Conservation (phyloP, 2,329 filamentous ascomycete species). For the Boeremia lycopersici region DNA sequence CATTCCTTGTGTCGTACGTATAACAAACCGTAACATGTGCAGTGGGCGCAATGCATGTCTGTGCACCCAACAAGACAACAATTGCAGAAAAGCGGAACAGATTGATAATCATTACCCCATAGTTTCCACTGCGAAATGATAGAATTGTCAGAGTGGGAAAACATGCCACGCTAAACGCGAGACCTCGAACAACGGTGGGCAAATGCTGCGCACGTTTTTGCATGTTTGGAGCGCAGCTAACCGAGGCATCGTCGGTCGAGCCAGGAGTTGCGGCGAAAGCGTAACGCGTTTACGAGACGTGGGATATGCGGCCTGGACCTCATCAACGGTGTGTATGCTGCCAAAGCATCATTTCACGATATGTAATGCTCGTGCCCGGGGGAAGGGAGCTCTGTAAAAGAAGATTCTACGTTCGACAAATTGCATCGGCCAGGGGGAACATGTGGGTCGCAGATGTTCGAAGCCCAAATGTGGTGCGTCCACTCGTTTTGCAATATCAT, state of each 20-base stretch:
- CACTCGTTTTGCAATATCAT: neutral
- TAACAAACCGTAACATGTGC: constrained; percentile 12
- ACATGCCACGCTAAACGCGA: constrained; percentile 34
- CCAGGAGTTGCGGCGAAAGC: constrained; percentile 21
- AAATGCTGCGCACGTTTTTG: constrained; percentile 23
- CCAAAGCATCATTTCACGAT: neutral
- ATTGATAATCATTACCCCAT: constrained; percentile 20
- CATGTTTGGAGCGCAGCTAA: constrained; percentile 9
- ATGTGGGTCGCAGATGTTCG: constrained; percentile 7
- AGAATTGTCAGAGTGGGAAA: constrained; percentile 13
- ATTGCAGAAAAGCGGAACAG: constrained; percentile 6
- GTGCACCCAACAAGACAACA: neutral
- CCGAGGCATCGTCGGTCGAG: constrained; percentile 14
- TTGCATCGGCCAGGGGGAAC: constrained; percentile 4
- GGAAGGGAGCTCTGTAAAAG: neutral
- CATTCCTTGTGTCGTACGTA: constrained; percentile 11
- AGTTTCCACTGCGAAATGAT: constrained; percentile 19
- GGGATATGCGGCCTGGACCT: constrained; percentile 27
- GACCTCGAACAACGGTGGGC: constrained; percentile 18
- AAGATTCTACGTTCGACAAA: neutral
- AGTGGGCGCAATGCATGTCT: constrained; percentile 2
- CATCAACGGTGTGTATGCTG: neutral
- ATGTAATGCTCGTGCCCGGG: neutral
- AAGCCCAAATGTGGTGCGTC: neutral
- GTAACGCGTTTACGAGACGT: constrained; percentile 40